Percentiles rank a stretch among this genome's conserved stretches.
Evolutionary conservation across 208 protist species (phyloP).

Genomic region (Vickermania ingenoplastis): DNA sequence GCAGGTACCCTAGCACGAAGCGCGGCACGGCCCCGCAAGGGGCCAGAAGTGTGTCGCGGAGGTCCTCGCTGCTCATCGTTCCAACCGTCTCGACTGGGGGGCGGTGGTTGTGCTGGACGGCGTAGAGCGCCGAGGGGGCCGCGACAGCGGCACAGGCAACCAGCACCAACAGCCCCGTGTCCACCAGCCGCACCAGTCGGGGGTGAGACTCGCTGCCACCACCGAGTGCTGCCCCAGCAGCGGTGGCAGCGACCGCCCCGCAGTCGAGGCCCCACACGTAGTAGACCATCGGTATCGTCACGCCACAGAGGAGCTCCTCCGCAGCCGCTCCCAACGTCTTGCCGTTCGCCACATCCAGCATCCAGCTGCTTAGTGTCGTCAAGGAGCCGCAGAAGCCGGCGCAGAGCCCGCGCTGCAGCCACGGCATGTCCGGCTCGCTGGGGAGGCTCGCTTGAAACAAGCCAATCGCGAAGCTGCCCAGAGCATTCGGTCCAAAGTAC

Average conservation of each 20-base stretch:
- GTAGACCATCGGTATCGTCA: slow-evolving; percentile 44
- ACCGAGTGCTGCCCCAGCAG: neutral
- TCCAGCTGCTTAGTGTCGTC: slow-evolving; percentile 53
- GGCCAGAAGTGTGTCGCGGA: slow-evolving; percentile 25
- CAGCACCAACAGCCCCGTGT: slow-evolving; percentile 18
- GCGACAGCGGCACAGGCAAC: slow-evolving; percentile 19
- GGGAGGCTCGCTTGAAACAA: slow-evolving; percentile 13
- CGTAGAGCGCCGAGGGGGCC: slow-evolving; percentile 26
- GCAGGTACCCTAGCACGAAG: slow-evolving; percentile 22
- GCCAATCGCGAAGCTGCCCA: slow-evolving; percentile 41
- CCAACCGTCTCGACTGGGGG: slow-evolving; percentile 1
- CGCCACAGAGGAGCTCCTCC: slow-evolving; percentile 37
- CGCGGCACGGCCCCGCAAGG: slow-evolving; percentile 34
- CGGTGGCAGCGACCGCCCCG: neutral
- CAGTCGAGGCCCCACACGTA: slow-evolving; percentile 9
- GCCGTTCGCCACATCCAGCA: slow-evolving; percentile 24
- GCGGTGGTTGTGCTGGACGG: slow-evolving; percentile 15
- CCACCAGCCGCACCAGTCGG: neutral
- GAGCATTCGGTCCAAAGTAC: slow-evolving; percentile 29
- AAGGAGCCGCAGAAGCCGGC: slow-evolving; percentile 52
- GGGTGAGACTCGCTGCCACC: neutral
- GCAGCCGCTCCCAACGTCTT: slow-evolving; percentile 15
- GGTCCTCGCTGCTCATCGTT: slow-evolving; percentile 11
- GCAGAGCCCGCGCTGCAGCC: slow-evolving; percentile 21
- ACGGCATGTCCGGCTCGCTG: slow-evolving; percentile 12